These are phyloP conservation scores for Prunella vulgaris DNA, from an alignment of 257 asterid species.

Conservation along the genomic window DNA sequence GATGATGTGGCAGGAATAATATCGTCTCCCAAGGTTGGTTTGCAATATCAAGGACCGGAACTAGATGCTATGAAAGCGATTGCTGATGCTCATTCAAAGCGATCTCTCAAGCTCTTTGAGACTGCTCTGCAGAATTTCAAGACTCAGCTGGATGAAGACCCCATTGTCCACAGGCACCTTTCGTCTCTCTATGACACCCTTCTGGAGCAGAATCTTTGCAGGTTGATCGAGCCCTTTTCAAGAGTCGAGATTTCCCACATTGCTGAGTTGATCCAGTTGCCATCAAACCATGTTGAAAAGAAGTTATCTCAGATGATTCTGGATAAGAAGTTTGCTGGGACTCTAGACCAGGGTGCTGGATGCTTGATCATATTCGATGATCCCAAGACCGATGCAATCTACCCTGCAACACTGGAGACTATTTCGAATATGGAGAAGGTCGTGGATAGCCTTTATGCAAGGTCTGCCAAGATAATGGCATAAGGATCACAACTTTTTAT, in stretches of 20 bases:
- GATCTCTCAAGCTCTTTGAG: slow-evolving; percentile 57
- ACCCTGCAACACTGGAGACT: slow-evolving; percentile 52
- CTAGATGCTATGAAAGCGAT: slow-evolving; percentile 63
- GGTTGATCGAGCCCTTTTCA: slow-evolving; percentile 62
- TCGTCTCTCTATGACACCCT: slow-evolving; percentile 59
- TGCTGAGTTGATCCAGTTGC: slow-evolving; percentile 56
- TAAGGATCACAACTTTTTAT: slow-evolving; percentile 26
- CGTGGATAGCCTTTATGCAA: slow-evolving; percentile 58
- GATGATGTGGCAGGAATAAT: slow-evolving; percentile 61
- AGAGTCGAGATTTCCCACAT: slow-evolving; percentile 56
- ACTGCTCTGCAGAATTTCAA: slow-evolving; percentile 47
- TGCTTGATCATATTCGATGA: slow-evolving; percentile 54
- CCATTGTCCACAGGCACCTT: slow-evolving; percentile 64
- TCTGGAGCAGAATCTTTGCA: slow-evolving; percentile 65
- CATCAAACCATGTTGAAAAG: slow-evolving; percentile 52
- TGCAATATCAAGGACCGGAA: slow-evolving; percentile 62
- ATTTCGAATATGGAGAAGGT: slow-evolving; percentile 61
- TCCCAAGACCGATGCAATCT: slow-evolving; percentile 57
- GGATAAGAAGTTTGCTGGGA: slow-evolving; percentile 66
- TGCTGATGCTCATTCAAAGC: slow-evolving; percentile 63
- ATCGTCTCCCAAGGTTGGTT: slow-evolving; percentile 55
- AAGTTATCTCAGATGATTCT: slow-evolving; percentile 60
- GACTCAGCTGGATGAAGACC: slow-evolving; percentile 60
- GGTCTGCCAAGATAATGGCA: slow-evolving; percentile 64
- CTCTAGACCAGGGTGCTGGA: slow-evolving; percentile 67